Evolutionary conservation across 768 basidiomycete species (phyloP).

Genomic region (Pholiota molesta): DNA sequence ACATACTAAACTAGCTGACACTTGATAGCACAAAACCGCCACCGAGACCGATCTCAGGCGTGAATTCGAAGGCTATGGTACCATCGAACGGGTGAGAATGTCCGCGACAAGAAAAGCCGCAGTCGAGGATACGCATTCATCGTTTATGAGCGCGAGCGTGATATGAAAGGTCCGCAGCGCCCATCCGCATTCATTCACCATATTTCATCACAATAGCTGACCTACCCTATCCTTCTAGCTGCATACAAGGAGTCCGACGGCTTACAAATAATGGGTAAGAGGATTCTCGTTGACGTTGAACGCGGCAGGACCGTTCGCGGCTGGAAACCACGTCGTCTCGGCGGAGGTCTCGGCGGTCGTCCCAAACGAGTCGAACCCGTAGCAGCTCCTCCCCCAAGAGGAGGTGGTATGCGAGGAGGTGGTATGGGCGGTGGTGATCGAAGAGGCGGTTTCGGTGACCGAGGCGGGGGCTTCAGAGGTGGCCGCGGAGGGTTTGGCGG

Average conservation of each 20-base stretch:
- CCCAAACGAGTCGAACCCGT: constrained; percentile 77
- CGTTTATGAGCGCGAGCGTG: constrained; percentile 96
- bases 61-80: constrained; percentile 95
- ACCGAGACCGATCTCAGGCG: constrained; percentile 91
- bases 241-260: constrained; percentile 99
- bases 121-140: constrained; percentile 95
- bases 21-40: constrained; percentile 81
- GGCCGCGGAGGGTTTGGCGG: constrained; percentile 37
- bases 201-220: constrained; percentile 13
- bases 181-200: constrained; percentile 3
- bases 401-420: constrained; percentile 4
- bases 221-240: constrained; percentile 43
- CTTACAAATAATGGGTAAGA: constrained; percentile 93
- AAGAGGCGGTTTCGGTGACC: constrained; percentile 49
- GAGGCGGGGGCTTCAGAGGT: constrained; percentile 44
- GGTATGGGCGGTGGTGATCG: constrained; percentile 15
- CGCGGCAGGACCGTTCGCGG: constrained; percentile 97
- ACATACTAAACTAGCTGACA: constrained; percentile 14
- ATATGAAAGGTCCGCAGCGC: constrained; percentile 87
- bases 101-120: constrained; percentile 87
- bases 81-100: constrained; percentile 95
- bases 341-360: constrained; percentile 98
- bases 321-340: constrained; percentile 96
- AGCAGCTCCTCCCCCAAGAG: constrained; percentile 36
- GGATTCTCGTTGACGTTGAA: constrained; percentile 97